phyloP scores from a whole-genome alignment of 345 rosid genomes.

The Linum trigynum region DNA sequence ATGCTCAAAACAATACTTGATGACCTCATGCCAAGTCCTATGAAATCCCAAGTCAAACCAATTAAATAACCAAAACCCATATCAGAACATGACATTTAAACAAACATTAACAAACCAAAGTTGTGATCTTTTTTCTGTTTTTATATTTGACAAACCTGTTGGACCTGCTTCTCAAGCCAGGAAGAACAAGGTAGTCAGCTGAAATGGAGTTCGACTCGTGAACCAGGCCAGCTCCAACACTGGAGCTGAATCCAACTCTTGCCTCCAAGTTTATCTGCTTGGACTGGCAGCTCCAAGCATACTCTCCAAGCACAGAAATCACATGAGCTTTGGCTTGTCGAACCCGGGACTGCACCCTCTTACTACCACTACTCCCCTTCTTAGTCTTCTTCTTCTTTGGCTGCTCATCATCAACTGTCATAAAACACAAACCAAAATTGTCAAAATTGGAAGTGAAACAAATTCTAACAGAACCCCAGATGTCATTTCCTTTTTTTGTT shows the following conservation, averaged over 20 bases:
- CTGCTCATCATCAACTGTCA: conserved; percentile 39
- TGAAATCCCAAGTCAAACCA: not conserved
- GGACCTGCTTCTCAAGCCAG: conserved; percentile 38
- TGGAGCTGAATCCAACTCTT: conserved; percentile 56
- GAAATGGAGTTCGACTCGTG: conserved; percentile 67
- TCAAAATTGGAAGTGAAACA: not conserved
- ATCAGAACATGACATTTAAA: not conserved
- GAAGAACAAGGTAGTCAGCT: conserved; percentile 62
- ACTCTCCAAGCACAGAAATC: conserved; percentile 78
- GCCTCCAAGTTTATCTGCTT: conserved; percentile 86
- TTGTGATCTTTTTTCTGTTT: not conserved
- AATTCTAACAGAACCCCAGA: conserved; percentile 6
- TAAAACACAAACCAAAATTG: conserved; percentile 11
- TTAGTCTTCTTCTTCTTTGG: conserved; percentile 33
- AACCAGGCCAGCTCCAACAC: conserved; percentile 48
- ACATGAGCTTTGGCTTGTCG: conserved; percentile 74
- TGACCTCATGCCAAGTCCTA: conserved; percentile 39
- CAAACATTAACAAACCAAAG: not conserved
- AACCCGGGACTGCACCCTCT: conserved; percentile 33
- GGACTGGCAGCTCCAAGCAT: conserved; percentile 44
- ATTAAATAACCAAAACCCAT: not conserved
- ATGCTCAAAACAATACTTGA: conserved; percentile 44
- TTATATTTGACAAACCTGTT: conserved; percentile 30
- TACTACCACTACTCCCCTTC: conserved; percentile 12
- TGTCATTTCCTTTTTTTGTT: conserved; percentile 50